Conservation (phyloP, 495 filamentous ascomycete species). For the Parathielavia hyrcaniae region DNA sequence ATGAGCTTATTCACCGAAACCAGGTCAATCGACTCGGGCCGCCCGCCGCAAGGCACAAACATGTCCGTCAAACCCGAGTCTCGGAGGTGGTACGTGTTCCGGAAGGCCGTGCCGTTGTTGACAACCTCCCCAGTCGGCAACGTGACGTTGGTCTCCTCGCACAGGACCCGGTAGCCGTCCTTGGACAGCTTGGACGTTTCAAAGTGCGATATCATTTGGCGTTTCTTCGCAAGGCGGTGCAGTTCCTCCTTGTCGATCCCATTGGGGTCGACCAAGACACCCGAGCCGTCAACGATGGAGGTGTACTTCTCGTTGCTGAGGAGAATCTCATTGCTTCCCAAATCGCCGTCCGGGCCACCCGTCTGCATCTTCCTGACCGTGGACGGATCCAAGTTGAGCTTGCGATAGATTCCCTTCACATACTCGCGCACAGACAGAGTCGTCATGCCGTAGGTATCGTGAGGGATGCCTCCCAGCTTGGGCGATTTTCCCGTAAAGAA, state of each 20-base stretch:
- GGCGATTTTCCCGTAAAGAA: conserved; percentile 99
- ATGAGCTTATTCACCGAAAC: conserved; percentile 79
- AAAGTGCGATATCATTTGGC: conserved; percentile 84
- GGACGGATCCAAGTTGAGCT: conserved; percentile 77
- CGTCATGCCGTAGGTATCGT: conserved; percentile 96
- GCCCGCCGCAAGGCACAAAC: conserved; percentile 94
- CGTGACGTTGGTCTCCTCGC: conserved; percentile 80
- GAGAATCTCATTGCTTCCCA: conserved; percentile 96
- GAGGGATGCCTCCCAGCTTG: conserved; percentile 90
- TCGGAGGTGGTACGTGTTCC: conserved; percentile 92
- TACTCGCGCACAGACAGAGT: conserved; percentile 94
- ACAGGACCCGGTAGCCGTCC: conserved; percentile 84
- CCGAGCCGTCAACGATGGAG: conserved; percentile 87
- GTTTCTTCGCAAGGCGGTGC: conserved; percentile 72
- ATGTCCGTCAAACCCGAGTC: conserved; percentile 67
- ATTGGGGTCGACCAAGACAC: conserved; percentile 87
- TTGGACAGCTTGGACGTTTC: conserved; percentile 78
- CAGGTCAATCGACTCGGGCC: conserved; percentile 94
- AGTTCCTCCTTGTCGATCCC: conserved; percentile 83
- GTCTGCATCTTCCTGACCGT: conserved; percentile 90
- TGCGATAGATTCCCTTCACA: conserved; percentile 92
- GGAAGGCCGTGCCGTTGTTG: conserved; percentile 88
- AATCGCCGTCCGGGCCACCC: conserved; percentile 91
- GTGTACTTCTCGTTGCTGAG: conserved; percentile 92
- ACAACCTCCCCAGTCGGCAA: conserved; percentile 82